phyloP scores from a whole-genome alignment of 2,329 filamentous ascomycete species.

The Colletotrichum sp. region DNA sequence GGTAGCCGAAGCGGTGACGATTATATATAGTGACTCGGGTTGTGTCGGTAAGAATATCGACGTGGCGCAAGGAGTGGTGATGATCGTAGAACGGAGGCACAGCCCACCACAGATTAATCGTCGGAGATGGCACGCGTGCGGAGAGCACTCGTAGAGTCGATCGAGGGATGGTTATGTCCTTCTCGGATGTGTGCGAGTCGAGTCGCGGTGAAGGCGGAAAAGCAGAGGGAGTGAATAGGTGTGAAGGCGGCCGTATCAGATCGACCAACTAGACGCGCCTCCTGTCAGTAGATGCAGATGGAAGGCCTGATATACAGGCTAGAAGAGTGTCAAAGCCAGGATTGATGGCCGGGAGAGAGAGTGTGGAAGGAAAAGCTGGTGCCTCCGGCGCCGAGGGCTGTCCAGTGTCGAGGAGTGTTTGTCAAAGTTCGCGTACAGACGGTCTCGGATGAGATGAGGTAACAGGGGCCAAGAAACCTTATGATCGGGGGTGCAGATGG shows the following conservation, averaged over 20 bases:
- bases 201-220: background rate
- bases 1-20: background rate
- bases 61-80: background rate
- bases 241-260: background rate
- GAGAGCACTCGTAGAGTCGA: background rate
- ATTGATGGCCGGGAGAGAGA: background rate
- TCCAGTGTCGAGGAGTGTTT: slow-evolving; percentile 14
- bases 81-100: background rate
- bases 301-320: background rate
- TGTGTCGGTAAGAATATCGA: background rate
- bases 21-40: slow-evolving; percentile 1
- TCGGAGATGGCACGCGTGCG: background rate
- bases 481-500: slow-evolving; percentile 21
- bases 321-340: background rate
- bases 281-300: slow-evolving; percentile 6
- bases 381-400: slow-evolving; percentile 13
- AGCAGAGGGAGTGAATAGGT: background rate
- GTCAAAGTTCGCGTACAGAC: slow-evolving; percentile 19
- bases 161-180: background rate
- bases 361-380: slow-evolving; percentile 3
- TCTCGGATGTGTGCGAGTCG: background rate
- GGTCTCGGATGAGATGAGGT: slow-evolving; percentile 22
- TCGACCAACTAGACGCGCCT: slow-evolving; percentile 10
- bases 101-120: background rate
- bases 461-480: slow-evolving; percentile 23